Evolutionary conservation across 2,329 filamentous ascomycete genomes (phyloP).

Genomic region (Emmonsiellopsis sp.): DNA sequence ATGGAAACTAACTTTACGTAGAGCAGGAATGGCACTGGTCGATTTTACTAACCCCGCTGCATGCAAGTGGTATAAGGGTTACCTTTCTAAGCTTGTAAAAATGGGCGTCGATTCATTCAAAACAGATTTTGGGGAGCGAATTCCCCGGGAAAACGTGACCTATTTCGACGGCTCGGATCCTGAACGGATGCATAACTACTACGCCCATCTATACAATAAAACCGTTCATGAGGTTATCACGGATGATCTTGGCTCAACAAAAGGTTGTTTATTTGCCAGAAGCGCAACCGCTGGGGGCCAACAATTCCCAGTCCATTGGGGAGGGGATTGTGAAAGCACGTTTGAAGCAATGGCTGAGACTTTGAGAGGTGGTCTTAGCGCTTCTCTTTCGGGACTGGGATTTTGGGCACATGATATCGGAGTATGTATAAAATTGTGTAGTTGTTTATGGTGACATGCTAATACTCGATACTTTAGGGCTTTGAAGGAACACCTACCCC

Average conservation of each 20-base stretch:
- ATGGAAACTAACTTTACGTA: not conserved
- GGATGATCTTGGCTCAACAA: slow-evolving; percentile 39
- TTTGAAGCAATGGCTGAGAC: slow-evolving; percentile 66
- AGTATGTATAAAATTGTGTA: not conserved
- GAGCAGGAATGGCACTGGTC: slow-evolving; percentile 61
- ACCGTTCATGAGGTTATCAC: slow-evolving; percentile 59
- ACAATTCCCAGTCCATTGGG: slow-evolving; percentile 62
- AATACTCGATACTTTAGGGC: slow-evolving; percentile 25
- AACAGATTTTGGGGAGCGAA: slow-evolving; percentile 67
- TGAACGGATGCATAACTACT: slow-evolving; percentile 66
- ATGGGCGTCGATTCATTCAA: slow-evolving; percentile 64
- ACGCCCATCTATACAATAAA: slow-evolving; percentile 65
- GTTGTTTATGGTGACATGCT: not conserved
- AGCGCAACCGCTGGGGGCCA: slow-evolving; percentile 60
- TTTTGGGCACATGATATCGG: slow-evolving; percentile 66
- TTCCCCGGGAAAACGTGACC: slow-evolving; percentile 55
- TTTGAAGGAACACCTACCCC: slow-evolving; percentile 61
- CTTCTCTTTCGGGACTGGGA: slow-evolving; percentile 56
- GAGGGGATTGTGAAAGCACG: slow-evolving; percentile 66
- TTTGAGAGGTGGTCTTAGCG: slow-evolving; percentile 54
- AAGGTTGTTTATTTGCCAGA: slow-evolving; percentile 60
- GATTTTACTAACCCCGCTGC: slow-evolving; percentile 67
- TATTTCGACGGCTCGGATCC: slow-evolving; percentile 57
- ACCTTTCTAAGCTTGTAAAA: slow-evolving; percentile 57
- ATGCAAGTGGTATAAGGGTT: slow-evolving; percentile 53